Conservation (phyloP, 768 basidiomycete genomes). For the Mrakia blollopis region DNA sequence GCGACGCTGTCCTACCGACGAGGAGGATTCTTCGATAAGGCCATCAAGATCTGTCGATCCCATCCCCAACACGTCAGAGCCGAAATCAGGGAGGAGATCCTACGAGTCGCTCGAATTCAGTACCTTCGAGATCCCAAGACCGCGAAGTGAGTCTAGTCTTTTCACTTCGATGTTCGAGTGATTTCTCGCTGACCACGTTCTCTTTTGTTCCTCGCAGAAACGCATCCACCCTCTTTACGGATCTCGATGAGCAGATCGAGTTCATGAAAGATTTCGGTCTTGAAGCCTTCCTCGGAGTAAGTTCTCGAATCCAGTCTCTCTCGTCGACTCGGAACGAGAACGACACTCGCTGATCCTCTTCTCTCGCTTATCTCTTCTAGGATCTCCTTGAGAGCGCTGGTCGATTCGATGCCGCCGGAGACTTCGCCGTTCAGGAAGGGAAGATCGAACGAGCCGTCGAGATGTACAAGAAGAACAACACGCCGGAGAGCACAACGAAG, state of each 20-base stretch:
- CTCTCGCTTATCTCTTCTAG: background rate
- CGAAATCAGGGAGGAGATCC: background rate
- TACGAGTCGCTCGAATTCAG: background rate
- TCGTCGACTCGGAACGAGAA: background rate
- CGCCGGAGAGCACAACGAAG: background rate
- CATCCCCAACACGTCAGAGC: background rate
- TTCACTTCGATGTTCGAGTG: background rate
- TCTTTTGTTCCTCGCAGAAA: background rate
- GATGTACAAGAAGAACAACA: background rate
- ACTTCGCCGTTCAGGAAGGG: background rate
- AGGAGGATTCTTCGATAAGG: background rate
- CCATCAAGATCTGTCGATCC: background rate
- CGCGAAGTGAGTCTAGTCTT: background rate
- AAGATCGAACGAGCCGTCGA: background rate
- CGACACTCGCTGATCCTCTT: background rate
- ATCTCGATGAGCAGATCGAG: conserved; percentile 3
- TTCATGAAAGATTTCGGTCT: conserved; percentile 5
- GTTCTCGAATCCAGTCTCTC: background rate
- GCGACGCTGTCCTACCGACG: background rate
- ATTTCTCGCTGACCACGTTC: background rate
- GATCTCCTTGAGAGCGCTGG: background rate
- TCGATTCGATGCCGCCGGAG: background rate
- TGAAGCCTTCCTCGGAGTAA: background rate
- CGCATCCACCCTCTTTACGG: background rate
- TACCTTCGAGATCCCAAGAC: background rate